Conservation (phyloP, 768 basidiomycete genomes). For the Mycena epipterygia region DNA sequence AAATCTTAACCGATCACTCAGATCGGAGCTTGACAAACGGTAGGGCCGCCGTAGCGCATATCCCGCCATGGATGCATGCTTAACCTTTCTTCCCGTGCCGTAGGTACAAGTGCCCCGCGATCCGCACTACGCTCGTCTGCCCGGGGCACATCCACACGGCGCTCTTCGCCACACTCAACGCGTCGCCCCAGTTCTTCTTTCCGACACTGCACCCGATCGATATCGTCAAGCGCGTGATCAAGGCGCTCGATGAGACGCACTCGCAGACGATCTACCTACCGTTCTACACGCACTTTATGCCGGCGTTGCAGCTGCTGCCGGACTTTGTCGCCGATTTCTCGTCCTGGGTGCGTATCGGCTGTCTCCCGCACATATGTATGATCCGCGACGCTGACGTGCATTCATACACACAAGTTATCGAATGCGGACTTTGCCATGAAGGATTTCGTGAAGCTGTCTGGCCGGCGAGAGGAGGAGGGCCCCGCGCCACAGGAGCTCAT, state of each 20-base stretch:
- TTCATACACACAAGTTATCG: constrained; percentile 63
- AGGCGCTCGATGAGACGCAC: constrained; percentile 85
- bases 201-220: constrained; percentile 81
- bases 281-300: constrained; percentile 75
- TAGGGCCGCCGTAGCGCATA: constrained; percentile 45
- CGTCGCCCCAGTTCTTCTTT: constrained; percentile 78
- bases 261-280: constrained; percentile 80
- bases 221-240: constrained; percentile 86
- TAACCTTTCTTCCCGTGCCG: constrained; percentile 25
- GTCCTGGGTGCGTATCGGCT: constrained; percentile 72
- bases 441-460: constrained; percentile 75
- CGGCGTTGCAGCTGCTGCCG: constrained; percentile 70
- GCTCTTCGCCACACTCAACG: constrained; percentile 74
- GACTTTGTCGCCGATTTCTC: constrained; percentile 81
- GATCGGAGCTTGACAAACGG: constrained; percentile 89
- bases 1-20: constrained; percentile 84
- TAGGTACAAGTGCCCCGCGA: constrained; percentile 78
- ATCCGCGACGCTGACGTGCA: constrained; percentile 15
- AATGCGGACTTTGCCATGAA: constrained; percentile 81
- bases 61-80: constrained; percentile 1
- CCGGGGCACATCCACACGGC: constrained; percentile 86
- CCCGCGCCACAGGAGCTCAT: constrained; percentile 23
- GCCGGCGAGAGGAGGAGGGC: constrained; percentile 69
- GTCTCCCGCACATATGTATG: constrained; percentile 10
- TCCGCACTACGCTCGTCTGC: constrained; percentile 91